Base-by-base conservation (phyloP, 768 basidiomycete species). In the Podaxis sp. region DNA sequence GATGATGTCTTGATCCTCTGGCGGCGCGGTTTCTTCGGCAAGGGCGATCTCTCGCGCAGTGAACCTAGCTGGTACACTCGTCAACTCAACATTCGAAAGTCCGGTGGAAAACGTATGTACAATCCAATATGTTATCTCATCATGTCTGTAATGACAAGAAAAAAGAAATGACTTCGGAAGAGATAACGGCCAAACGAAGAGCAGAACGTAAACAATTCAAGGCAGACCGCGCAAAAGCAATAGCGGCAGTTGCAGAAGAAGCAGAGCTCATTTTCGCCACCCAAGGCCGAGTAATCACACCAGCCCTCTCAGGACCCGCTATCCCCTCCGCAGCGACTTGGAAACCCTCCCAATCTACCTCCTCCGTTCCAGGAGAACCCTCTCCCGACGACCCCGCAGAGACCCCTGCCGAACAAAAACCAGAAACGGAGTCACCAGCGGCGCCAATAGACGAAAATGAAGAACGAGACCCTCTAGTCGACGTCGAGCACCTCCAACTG, bases 11-110 rank as follows among this genome's bases (percentile, higher is more conserved):
- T 79, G 65, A 75, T 88, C 4, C 80, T 98, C 40, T 99, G 97
- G 92, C 79, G 85, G 51, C 77, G 91, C 63, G 97, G 97, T 0
- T 98, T 98, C 77, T 99, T 98, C 73, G 97, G 97, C 24, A 99
- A 99, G 74, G 97, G 97, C 1, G 91, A 91, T 71, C 78, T 99
- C 57, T 96, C 93, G 43, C 76, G 97, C 62, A 97, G 95, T 73
- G 97, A 99, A 73, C 96, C 96, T 7, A 93, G 87, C 59, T 99
- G 97, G 97, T 78, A 88, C 63, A 84, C 88, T 19, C 79, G 97
- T 51, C 88, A 93, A 67, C 79, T 90, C 63, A 93, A 92, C 70
- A 80, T 78, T 65, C 76, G 85, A 54, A 81, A 80, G 61, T 82
- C 80, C 22, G 81, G 80, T 40, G 80, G 81, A 67, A 84, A 85